phyloP scores from a whole-genome alignment of 352 stramenopile species.

The Pythium graminicola region DNA sequence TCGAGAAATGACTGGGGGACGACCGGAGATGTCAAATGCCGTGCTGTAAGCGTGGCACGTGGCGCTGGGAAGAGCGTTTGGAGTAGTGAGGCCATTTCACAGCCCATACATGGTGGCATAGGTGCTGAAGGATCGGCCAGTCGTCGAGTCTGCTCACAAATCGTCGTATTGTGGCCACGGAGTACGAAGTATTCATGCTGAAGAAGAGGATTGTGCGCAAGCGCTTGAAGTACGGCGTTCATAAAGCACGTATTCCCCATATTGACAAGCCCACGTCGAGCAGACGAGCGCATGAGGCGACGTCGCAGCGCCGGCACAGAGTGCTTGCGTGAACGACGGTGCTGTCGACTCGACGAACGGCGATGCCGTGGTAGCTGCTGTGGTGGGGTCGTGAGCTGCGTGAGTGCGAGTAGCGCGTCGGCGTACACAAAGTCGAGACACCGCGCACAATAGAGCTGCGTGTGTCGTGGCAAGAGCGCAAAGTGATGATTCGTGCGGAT shows the following conservation, averaged over 20 bases:
- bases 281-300: slow-evolving; percentile 22
- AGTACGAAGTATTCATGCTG: slow-evolving; percentile 67
- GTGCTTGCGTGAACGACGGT: neutral
- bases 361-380: neutral
- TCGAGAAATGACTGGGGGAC: slow-evolving; percentile 57
- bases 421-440: slow-evolving; percentile 65
- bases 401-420: slow-evolving; percentile 20
- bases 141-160: slow-evolving; percentile 53
- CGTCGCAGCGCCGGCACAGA: slow-evolving; percentile 11
- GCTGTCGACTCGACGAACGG: neutral
- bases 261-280: slow-evolving; percentile 60
- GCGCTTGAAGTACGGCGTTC: slow-evolving; percentile 68
- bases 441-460: slow-evolving; percentile 47
- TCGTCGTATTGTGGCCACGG: slow-evolving; percentile 49
- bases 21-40: slow-evolving; percentile 35
- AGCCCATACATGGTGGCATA: slow-evolving; percentile 38
- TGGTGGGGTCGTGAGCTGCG: slow-evolving; percentile 18
- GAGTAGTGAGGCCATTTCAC: slow-evolving; percentile 36
- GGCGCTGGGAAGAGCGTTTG: slow-evolving; percentile 25
- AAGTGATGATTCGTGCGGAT: slow-evolving; percentile 54
- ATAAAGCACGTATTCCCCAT: slow-evolving; percentile 86
- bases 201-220: slow-evolving; percentile 63
- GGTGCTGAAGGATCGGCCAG: neutral
- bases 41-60: slow-evolving; percentile 16
- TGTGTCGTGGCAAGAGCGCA: slow-evolving; percentile 16